phyloP scores from a whole-genome alignment of 1,284 basidiomycete species.

The Apiotrichum domesticum region DNA sequence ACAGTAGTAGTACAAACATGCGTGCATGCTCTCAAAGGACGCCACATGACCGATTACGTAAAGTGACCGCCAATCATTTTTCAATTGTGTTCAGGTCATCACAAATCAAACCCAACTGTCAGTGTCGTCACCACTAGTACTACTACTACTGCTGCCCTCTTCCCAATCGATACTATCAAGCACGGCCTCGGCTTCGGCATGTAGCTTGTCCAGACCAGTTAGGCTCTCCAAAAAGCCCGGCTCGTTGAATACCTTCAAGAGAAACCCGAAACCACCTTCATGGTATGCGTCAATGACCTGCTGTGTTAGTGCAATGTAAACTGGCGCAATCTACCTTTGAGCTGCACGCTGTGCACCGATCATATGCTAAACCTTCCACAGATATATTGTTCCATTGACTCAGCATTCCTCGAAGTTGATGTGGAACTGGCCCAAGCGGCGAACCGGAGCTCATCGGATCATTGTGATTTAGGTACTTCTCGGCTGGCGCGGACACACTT shows the following conservation, averaged over 20 bases:
- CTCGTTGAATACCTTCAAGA: conserved; percentile 79
- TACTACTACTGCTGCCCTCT: conserved; percentile 8
- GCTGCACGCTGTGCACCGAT: conserved; percentile 85
- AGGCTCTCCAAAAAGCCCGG: conserved; percentile 69
- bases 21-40: no score
- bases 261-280: conserved; percentile 66
- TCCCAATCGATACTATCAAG: conserved; percentile 21
- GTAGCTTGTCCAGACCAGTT: conserved; percentile 78
- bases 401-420: conserved; percentile 87
- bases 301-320: conserved; percentile 26
- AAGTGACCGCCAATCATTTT: no score
- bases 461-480: conserved; percentile 10
- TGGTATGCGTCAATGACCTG: conserved; percentile 74
- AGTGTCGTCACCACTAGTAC: no score
- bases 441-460: conserved; percentile 35
- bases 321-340: conserved; percentile 52
- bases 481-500: conserved; percentile 62
- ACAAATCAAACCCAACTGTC: no score
- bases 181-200: conserved; percentile 57
- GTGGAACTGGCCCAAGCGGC: conserved; percentile 80
- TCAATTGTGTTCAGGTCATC: no score
- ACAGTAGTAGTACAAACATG: no score
- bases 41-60: no score
- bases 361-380: conserved; percentile 79
- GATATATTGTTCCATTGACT: conserved; percentile 76